Evolutionary conservation across 2,329 filamentous ascomycete species (phyloP).

Genomic region (Dothiorella sarmentorum): DNA sequence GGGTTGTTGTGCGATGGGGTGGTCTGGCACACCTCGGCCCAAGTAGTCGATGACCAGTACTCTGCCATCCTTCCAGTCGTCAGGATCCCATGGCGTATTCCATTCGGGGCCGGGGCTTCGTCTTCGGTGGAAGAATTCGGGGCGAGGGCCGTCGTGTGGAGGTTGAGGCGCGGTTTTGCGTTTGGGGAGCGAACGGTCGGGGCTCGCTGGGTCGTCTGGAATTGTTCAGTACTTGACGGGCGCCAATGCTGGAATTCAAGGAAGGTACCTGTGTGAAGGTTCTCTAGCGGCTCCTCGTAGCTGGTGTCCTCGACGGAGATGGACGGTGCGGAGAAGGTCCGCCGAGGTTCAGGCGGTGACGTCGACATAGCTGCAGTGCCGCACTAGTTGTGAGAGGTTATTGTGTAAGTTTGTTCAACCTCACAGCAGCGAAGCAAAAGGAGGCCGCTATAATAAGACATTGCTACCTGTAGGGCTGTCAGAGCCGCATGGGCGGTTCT

Average conservation of each 20-base stretch:
- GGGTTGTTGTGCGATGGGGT: neutral
- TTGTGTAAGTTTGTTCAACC: neutral
- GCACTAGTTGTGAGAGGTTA: no score
- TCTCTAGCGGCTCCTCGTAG: conserved; percentile 19
- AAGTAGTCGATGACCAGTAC: conserved; percentile 53
- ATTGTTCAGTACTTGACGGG: neutral
- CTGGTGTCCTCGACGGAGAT: conserved; percentile 36
- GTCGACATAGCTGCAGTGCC: no score
- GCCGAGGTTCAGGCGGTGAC: conserved; percentile 3
- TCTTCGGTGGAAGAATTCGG: conserved; percentile 28
- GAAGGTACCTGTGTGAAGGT: conserved; percentile 12
- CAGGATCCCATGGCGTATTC: conserved; percentile 23
- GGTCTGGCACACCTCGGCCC: conserved; percentile 21
- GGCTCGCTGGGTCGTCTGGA: conserved; percentile 25
- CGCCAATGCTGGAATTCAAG: neutral
- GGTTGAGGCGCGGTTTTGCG: conserved; percentile 20
- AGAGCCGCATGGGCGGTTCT: neutral
- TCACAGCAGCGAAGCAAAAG: neutral
- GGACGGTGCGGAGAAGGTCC: conserved; percentile 25
- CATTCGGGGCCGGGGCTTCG: conserved; percentile 37
- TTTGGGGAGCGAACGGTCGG: conserved; percentile 22
- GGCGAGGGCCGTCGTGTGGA: conserved; percentile 1
- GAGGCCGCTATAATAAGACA: neutral
- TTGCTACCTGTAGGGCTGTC: conserved; percentile 11
- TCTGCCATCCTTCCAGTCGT: conserved; percentile 41